These are phyloP conservation scores for Phaseolus coccineus DNA, from an alignment of 331 rosid species.

Conservation along the genomic window DNA sequence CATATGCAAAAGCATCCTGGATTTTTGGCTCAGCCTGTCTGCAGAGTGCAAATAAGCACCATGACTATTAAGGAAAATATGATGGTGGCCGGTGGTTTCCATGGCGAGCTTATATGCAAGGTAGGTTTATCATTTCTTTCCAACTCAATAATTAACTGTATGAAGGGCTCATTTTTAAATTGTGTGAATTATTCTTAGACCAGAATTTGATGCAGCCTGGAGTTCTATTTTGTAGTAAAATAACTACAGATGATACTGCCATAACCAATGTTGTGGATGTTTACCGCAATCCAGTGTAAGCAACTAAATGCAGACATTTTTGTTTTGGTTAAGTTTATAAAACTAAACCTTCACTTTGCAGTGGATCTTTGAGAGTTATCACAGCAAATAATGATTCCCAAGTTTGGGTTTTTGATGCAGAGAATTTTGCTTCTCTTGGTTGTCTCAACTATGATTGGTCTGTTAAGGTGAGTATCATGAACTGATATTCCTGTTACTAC, in stretches of 20 bases:
- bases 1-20: conserved; percentile 62
- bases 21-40: conserved; percentile 61
- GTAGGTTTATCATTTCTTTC: conserved; percentile 49
- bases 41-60: conserved; percentile 90
- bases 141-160: neutral
- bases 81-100: conserved; percentile 91
- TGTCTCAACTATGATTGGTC: conserved; percentile 82
- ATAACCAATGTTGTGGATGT: conserved; percentile 92
- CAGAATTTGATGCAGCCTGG: conserved; percentile 78
- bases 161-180: conserved; percentile 44
- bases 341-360: conserved; percentile 52
- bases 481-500: conserved; percentile 9
- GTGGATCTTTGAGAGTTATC: conserved; percentile 77
- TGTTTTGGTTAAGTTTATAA: conserved; percentile 28
- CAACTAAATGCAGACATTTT: conserved; percentile 21
- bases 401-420: conserved; percentile 71
- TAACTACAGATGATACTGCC: conserved; percentile 79
- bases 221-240: conserved; percentile 83
- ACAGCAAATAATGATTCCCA: conserved; percentile 92
- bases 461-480: conserved; percentile 77
- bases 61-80: conserved; percentile 88
- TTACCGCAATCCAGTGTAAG: conserved; percentile 67
- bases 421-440: conserved; percentile 68
- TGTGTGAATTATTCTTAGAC: conserved; percentile 27
- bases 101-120: conserved; percentile 97